Conservation (phyloP, 2,329 filamentous ascomycete species). For the Xylariaceae sp. region DNA sequence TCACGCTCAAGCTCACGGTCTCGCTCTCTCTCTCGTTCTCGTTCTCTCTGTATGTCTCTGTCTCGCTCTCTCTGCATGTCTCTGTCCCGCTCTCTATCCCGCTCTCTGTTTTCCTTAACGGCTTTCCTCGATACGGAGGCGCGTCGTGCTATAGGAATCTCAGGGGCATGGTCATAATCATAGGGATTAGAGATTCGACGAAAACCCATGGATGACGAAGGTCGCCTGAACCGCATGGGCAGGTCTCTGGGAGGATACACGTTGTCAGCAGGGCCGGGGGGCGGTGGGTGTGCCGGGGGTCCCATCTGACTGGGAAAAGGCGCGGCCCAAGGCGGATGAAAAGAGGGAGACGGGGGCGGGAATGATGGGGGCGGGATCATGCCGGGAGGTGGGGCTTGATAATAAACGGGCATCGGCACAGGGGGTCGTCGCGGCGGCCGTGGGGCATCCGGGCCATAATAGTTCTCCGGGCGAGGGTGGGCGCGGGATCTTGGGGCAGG, state of each 20-base stretch:
- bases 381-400: constrained; percentile 29
- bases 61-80: background rate
- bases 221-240: constrained; percentile 32
- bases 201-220: constrained; percentile 40
- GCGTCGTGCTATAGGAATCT: constrained; percentile 36
- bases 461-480: constrained; percentile 37
- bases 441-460: constrained; percentile 31
- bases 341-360: constrained; percentile 18
- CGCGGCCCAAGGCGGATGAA: constrained; percentile 9
- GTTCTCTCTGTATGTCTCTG: background rate
- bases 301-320: constrained; percentile 21
- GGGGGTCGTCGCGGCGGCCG: constrained; percentile 31
- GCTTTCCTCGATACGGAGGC: constrained; percentile 38
- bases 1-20: too few relatives aligned
- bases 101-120: constrained; percentile 38
- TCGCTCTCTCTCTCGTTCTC: too few relatives aligned
- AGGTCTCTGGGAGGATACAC: constrained; percentile 18
- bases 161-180: constrained; percentile 39
- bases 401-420: constrained; percentile 34
- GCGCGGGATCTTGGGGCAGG: constrained; percentile 37
- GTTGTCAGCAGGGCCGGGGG: constrained; percentile 21
- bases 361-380: constrained; percentile 27
- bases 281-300: constrained; percentile 17
- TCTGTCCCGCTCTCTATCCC: constrained; percentile 38
- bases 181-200: constrained; percentile 36